These are phyloP conservation scores for Paraphoma sp. DNA, from an alignment of 2,329 filamentous ascomycete genomes.

Conservation along the genomic window DNA sequence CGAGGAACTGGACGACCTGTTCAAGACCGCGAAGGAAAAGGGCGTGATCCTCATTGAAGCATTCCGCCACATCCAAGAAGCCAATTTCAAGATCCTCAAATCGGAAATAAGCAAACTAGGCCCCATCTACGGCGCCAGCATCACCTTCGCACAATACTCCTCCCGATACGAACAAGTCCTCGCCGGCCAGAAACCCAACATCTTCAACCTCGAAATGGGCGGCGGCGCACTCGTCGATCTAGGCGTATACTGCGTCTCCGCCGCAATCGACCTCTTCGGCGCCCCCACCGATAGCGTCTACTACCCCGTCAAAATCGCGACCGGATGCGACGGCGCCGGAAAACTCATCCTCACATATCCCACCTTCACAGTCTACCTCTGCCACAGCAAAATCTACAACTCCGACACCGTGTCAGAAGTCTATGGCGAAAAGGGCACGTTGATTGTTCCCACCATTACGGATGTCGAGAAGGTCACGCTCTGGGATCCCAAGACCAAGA, in stretches of 20 bases:
- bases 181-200: constrained; percentile 54
- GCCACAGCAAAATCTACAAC: constrained; percentile 52
- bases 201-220: constrained; percentile 56
- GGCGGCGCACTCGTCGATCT: constrained; percentile 58
- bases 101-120: constrained; percentile 48
- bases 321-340: constrained; percentile 57
- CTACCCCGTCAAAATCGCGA: constrained; percentile 51
- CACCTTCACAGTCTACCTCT: constrained; percentile 52
- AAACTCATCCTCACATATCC: constrained; percentile 54
- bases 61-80: constrained; percentile 58
- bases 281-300: constrained; percentile 50
- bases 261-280: constrained; percentile 57
- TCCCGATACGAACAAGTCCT: constrained; percentile 57
- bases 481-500: constrained; percentile 53
- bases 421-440: constrained; percentile 56
- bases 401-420: constrained; percentile 54
- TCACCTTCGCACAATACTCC: constrained; percentile 55
- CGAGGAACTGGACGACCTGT: constrained; percentile 52
- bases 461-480: constrained; percentile 53
- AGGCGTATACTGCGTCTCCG: constrained; percentile 57
- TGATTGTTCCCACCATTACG: constrained; percentile 53
- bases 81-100: constrained; percentile 56
- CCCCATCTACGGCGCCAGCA: constrained; percentile 52
- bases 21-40: constrained; percentile 50
- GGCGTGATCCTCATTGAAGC: constrained; percentile 56